Evolutionary conservation across 2,329 filamentous ascomycete species (phyloP).

Genomic region (Capronia americana): DNA sequence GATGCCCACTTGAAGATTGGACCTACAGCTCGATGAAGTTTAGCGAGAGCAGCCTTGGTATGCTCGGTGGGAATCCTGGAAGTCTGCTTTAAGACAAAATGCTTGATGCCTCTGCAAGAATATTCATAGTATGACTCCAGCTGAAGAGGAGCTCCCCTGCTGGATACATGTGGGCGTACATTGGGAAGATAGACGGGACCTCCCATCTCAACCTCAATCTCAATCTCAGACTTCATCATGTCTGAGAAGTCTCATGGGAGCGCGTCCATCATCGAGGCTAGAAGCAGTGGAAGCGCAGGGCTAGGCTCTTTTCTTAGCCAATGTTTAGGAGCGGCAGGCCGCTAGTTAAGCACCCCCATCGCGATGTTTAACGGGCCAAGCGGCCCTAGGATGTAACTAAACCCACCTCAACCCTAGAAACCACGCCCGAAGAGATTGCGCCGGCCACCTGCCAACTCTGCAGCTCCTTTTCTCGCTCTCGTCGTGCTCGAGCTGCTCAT

Average conservation of each 20-base stretch:
- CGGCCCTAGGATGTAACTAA: constrained; percentile 18
- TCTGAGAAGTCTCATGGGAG: background rate
- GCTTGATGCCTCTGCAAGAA: background rate
- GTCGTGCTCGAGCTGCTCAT: background rate
- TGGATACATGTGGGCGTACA: background rate
- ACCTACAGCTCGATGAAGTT: constrained; percentile 4
- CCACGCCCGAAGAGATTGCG: constrained; percentile 17
- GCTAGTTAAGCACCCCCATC: constrained; percentile 3
- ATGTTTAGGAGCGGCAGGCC: background rate
- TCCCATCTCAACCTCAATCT: background rate
- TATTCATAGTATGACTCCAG: background rate
- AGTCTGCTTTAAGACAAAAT: background rate
- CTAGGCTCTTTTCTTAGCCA: background rate
- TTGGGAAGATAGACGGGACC: background rate
- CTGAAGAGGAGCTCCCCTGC: background rate
- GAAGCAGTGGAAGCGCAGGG: constrained; percentile 1
- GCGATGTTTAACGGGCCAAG: constrained; percentile 8
- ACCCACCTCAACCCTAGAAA: background rate
- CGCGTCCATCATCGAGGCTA: background rate
- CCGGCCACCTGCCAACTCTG: background rate
- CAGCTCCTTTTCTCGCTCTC: constrained; percentile 13
- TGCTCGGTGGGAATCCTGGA: background rate
- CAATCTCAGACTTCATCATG: background rate
- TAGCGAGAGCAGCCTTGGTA: background rate
- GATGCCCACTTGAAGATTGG: constrained; percentile 2